Percentiles rank a stretch among this genome's conserved stretches.
phyloP scores from a whole-genome alignment of 1,139 yeast species.

The Yamadazyma trypodendri region DNA sequence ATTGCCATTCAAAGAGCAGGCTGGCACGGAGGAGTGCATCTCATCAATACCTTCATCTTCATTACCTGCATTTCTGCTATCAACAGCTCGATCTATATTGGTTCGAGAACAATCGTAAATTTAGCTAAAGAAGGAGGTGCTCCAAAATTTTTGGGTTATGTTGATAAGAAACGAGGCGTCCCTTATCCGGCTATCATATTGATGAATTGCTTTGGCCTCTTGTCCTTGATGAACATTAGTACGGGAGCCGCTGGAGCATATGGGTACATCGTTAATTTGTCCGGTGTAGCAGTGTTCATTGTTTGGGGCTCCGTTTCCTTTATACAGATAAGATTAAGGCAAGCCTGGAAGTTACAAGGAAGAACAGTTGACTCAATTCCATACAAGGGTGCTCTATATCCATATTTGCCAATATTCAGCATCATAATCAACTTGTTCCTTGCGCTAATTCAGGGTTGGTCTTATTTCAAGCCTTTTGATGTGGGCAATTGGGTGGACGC shows the following conservation, averaged over 20 bases:
- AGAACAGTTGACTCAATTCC: constrained; percentile 50
- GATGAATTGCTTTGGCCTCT: constrained; percentile 48
- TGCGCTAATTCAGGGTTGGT: constrained; percentile 70
- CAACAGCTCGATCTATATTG: constrained; percentile 52
- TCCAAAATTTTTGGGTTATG: constrained; percentile 41
- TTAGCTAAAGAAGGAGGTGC: constrained; percentile 52
- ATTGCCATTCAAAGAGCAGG: constrained; percentile 47
- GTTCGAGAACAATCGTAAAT: constrained; percentile 51
- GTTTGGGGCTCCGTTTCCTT: constrained; percentile 57
- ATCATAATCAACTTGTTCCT: constrained; percentile 50
- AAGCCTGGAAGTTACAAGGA: constrained; percentile 47
- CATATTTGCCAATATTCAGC: constrained; percentile 52
- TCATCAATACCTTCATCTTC: constrained; percentile 51
- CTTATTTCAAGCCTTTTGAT: constrained; percentile 58
- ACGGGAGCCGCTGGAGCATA: constrained; percentile 57
- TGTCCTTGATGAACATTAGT: constrained; percentile 49
- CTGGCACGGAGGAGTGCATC: constrained; percentile 49
- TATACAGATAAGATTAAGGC: constrained; percentile 50
- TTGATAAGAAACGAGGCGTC: constrained; percentile 44
- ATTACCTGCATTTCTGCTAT: constrained; percentile 55
- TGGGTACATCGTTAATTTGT: constrained; percentile 49
- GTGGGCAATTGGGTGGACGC: constrained; percentile 65
- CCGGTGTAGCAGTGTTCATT: constrained; percentile 58
- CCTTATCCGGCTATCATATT: constrained; percentile 51
- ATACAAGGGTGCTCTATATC: constrained; percentile 52